A percentile compares a stretch with the other conserved stretches of the same genome.
These are phyloP conservation scores for Xanthoconium stramineum DNA, from an alignment of 768 basidiomycete species.

Conservation along the genomic window DNA sequence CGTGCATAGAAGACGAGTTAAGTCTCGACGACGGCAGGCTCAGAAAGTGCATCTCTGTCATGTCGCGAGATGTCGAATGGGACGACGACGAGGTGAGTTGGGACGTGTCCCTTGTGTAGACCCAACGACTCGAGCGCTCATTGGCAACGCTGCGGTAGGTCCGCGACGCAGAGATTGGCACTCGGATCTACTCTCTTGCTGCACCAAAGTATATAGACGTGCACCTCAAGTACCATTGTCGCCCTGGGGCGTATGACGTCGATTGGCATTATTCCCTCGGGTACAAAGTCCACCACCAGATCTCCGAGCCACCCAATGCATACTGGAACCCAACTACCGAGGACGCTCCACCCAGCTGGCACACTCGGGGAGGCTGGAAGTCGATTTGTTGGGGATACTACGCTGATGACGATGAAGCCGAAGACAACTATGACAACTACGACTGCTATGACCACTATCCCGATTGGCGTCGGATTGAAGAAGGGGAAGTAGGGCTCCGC, in stretches of 20 bases:
- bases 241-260: not conserved
- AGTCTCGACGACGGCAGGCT: not conserved
- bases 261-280: constrained; percentile 12
- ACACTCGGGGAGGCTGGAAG: too few relatives aligned
- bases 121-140: too few relatives aligned
- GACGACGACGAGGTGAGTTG: not conserved
- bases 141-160: too few relatives aligned
- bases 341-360: not conserved
- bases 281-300: not conserved
- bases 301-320: not conserved
- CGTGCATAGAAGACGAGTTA: constrained; percentile 2
- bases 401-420: too few relatives aligned
- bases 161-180: not conserved
- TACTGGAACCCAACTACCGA: not conserved
- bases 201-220: not conserved
- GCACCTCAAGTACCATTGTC: not conserved
- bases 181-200: not conserved
- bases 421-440: too few relatives aligned
- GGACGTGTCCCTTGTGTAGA: not conserved
- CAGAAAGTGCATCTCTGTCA: constrained; percentile 4
- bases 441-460: too few relatives aligned
- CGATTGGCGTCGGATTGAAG: too few relatives aligned
- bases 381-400: too few relatives aligned
- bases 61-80: not conserved
- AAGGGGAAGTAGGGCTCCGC: too few relatives aligned